phyloP scores from a whole-genome alignment of 352 stramenopile species.

The Pythium folliculosum region DNA sequence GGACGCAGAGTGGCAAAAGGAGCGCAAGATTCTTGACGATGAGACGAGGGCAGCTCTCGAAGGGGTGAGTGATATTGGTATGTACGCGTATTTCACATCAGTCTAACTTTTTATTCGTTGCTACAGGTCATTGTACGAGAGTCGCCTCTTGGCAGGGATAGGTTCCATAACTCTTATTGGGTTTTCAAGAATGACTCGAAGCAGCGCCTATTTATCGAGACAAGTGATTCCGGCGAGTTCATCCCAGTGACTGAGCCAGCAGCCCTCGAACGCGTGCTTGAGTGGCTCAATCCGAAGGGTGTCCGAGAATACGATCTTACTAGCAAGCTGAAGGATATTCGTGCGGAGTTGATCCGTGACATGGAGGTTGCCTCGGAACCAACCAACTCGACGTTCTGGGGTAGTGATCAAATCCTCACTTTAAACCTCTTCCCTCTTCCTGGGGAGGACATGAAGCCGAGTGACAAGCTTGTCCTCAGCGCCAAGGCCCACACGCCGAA shows the following conservation, averaged over 20 bases:
- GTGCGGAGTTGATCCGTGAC: slow-evolving; percentile 34
- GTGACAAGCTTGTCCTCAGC: slow-evolving; percentile 49
- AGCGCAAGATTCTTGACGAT: slow-evolving; percentile 23
- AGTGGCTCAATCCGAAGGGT: slow-evolving; percentile 80
- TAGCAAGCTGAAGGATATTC: slow-evolving; percentile 51
- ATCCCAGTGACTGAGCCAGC: slow-evolving; percentile 39
- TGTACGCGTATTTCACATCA: background rate
- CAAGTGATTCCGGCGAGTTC: slow-evolving; percentile 63
- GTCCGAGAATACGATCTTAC: slow-evolving; percentile 66
- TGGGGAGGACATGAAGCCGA: slow-evolving; percentile 46
- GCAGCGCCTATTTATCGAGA: slow-evolving; percentile 68
- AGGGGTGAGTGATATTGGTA: slow-evolving; percentile 14
- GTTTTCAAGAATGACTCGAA: slow-evolving; percentile 71
- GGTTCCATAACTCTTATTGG: slow-evolving; percentile 81
- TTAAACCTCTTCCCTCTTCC: slow-evolving; percentile 73
- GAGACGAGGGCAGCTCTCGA: slow-evolving; percentile 19
- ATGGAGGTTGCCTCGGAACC: background rate
- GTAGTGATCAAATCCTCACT: slow-evolving; percentile 25
- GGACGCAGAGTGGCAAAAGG: slow-evolving; percentile 26
- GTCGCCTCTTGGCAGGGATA: slow-evolving; percentile 65
- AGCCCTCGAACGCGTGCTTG: slow-evolving; percentile 48
- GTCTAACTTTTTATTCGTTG: background rate
- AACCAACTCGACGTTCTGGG: slow-evolving; percentile 5
- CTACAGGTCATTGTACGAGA: slow-evolving; percentile 69
- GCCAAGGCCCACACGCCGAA: slow-evolving; percentile 46